phyloP scores from a whole-genome alignment of 2,329 filamentous ascomycete species.

The Mollisiaceae sp. region DNA sequence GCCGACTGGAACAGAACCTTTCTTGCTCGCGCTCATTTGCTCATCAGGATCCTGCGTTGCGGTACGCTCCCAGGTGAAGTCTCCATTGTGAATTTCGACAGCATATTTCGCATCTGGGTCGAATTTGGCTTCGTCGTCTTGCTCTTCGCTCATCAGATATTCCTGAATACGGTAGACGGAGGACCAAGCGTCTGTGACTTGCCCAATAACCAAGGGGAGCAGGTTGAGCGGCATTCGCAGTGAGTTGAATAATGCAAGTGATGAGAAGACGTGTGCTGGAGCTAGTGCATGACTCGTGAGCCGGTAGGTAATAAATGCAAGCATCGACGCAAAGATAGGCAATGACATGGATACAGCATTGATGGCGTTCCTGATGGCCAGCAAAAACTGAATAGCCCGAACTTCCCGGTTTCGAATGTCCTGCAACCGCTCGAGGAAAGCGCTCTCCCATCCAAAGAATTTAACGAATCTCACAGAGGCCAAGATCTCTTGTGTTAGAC shows the following conservation, averaged over 20 bases:
- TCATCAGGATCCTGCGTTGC: conserved; percentile 59
- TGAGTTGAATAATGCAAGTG: conserved; percentile 90
- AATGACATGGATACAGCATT: conserved; percentile 64
- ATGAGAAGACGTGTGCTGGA: conserved; percentile 87
- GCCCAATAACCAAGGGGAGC: conserved; percentile 84
- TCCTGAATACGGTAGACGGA: conserved; percentile 86
- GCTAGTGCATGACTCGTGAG: conserved; percentile 69
- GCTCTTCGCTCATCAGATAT: conserved; percentile 85
- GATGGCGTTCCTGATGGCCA: conserved; percentile 73
- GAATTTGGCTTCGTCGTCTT: conserved; percentile 68
- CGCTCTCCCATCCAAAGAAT: conserved; percentile 93
- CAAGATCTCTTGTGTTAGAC: conserved; percentile 89
- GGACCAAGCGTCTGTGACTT: conserved; percentile 87
- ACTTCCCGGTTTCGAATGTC: conserved; percentile 80
- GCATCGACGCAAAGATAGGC: conserved; percentile 93
- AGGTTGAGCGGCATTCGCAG: conserved; percentile 89
- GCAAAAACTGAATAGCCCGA: conserved; percentile 78
- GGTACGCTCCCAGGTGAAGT: conserved; percentile 86
- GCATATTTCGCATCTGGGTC: conserved; percentile 67
- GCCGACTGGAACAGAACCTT: conserved; percentile 43
- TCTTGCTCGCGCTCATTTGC: conserved; percentile 47
- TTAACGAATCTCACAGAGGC: conserved; percentile 94
- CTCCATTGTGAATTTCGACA: conserved; percentile 72
- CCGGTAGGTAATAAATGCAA: conserved; percentile 86
- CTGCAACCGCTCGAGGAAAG: conserved; percentile 78